Evolutionary conservation across 2,329 filamentous ascomycete species (phyloP), one percentile per base, ranked within the genome.

Genomic region (Anisogramma anomala): DNA sequence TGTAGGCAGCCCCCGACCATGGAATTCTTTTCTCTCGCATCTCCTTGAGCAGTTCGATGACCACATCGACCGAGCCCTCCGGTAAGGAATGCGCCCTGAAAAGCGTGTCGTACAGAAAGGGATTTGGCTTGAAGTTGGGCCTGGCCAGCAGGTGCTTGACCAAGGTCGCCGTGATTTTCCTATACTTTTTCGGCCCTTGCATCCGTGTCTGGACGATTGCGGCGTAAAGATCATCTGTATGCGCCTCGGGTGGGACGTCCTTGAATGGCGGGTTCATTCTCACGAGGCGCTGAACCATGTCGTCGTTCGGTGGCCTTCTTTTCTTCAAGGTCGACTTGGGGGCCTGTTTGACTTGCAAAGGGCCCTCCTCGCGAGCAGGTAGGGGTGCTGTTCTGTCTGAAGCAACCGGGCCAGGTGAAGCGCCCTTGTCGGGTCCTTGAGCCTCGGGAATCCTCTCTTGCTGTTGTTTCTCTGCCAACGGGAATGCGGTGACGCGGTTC

Each of bases 81-180:
- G 71, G 65, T 53, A 79, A 72, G 22, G 74, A 67, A 60, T 93
- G 87, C 34, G 79, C 76, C 45, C 79, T 68, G 51, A 94, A 78
- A 38, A 94, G 62, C 11, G 80, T 77, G 51, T 84, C 78, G 58
- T 91, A 95, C 37, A 86, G 62, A 39, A 71, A 63, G 3, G 67
- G 52, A 50, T 72, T 75, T 3, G 76, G 74, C 37, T 58, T 55
- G 52, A 79, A 71, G 2, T 63, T 57, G 13, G 76, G 22, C 22
- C 9, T 66, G 6, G 37, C 37, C 17, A 87, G 58, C 22, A 88
- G 62, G 44, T 76, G 70, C 34, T 71, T 66, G 11, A 81, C 71
- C 6, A 82, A 33, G 14, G 41, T 35, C 13, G 45, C 34, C 3
- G 45, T 44, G 8, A 22, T 31, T 25, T 14, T 35, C 23, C 41